Conservation (phyloP, 140 eudicot genomes). For the Ambrosia hybrid region DNA sequence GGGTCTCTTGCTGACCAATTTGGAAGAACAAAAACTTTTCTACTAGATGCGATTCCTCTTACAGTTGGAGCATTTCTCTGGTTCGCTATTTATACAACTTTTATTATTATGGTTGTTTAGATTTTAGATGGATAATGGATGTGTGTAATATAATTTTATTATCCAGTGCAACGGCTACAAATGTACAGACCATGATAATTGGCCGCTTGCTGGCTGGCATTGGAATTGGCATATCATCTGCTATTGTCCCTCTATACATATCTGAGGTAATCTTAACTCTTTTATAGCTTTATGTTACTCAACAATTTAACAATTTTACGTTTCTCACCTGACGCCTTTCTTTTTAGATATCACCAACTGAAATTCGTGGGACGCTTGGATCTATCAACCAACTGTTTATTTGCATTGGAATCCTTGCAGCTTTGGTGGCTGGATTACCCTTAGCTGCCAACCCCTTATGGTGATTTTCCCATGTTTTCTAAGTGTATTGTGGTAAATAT, state of each 20-base stretch:
- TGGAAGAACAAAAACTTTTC: constrained; percentile 86
- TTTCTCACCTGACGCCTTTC: constrained; percentile 21
- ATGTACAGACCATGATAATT: constrained; percentile 64
- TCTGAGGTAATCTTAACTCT: constrained; percentile 64
- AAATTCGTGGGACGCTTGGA: constrained; percentile 97
- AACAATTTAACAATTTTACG: background rate
- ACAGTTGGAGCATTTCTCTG: constrained; percentile 92
- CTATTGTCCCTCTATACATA: constrained; percentile 91
- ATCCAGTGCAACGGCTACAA: constrained; percentile 82
- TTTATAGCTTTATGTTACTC: background rate
- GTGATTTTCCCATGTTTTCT: constrained; percentile 32
- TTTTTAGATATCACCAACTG: constrained; percentile 91
- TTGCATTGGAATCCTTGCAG: constrained; percentile 93
- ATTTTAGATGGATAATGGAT: constrained; percentile 3
- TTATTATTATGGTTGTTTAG: background rate
- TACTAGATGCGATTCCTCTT: constrained; percentile 89
- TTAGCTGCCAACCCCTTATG: constrained; percentile 85
- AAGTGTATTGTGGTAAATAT: background rate
- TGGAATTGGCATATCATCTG: constrained; percentile 98
- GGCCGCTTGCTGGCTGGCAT: constrained; percentile 94
- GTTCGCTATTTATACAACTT: constrained; percentile 38
- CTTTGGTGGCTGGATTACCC: constrained; percentile 95
- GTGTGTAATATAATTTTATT: constrained; percentile 6
- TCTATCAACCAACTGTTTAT: constrained; percentile 90
- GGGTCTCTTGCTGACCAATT: constrained; percentile 95